These are phyloP conservation scores for Xylaria sp. DNA, from an alignment of 2,329 filamentous ascomycete species.

Conservation along the genomic window DNA sequence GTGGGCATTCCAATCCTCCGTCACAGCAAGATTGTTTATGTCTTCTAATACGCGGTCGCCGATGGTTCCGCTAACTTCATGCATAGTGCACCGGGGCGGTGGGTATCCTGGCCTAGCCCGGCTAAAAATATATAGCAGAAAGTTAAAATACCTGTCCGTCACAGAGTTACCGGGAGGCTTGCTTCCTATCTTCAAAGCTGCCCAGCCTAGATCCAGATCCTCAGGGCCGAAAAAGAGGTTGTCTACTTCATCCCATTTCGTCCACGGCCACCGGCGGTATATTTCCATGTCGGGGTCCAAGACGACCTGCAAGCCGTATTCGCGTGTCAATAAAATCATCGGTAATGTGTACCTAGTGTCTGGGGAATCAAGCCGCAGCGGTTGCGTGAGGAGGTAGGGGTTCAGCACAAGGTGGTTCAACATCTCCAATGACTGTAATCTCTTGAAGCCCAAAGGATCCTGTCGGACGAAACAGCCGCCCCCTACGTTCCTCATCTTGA, in stretches of 20 bases:
- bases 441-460: background rate
- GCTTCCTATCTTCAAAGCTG: conserved; percentile 5
- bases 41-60: background rate
- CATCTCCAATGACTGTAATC: background rate
- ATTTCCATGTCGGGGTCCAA: background rate
- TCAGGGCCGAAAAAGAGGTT: background rate
- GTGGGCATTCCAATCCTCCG: background rate
- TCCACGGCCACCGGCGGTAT: conserved; percentile 4
- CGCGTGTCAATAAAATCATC: background rate
- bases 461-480: background rate
- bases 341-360: background rate
- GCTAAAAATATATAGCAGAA: background rate
- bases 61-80: background rate
- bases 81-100: background rate
- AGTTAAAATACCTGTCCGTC: background rate
- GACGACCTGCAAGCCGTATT: background rate
- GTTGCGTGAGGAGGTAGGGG: background rate
- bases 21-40: background rate
- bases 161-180: background rate
- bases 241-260: conserved; percentile 4
- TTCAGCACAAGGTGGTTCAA: background rate
- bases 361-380: background rate
- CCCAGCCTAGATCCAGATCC: background rate
- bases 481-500: background rate
- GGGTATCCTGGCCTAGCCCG: background rate